Evolutionary conservation across 2,329 filamentous ascomycete species (phyloP), one percentile per base, ranked within the genome.

Genomic region (Penicillium sumatraense): DNA sequence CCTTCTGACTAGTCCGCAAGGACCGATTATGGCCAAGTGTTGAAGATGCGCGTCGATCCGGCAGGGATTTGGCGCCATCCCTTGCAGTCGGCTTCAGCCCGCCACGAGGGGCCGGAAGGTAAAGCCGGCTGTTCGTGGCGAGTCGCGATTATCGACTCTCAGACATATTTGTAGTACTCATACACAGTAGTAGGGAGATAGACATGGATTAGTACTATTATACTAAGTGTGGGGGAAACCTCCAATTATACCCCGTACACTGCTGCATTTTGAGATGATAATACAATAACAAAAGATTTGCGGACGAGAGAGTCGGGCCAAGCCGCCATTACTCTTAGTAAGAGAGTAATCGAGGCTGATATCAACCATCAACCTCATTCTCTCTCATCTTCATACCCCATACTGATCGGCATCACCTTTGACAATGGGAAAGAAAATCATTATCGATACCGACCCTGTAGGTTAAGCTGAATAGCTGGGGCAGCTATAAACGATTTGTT

Each of bases 401-500:
- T 14, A 38, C 8, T 5, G 2, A 24, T 42, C 38, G 11, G 23
- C 42, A 26, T 13, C 11, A 9, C 5, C 36, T 42, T 40, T 46
- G 53, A 60, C 44, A 33, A 90, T 90, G 88, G 81, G 85, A 24
- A 86, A 85, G 67, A 87, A 89, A 68, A 88, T 99, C 64, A 97
- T 99, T 67, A 95, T 99, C 68, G 95, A 99, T 71, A 98, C 93
- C 2, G 95, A 98, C 72, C 93, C 93, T 78, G 93, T 90, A 80
- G 63, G 73, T 56, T n/a, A n/a, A n/a, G n/a, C n/a, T n/a, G n/a
- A n/a, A n/a, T n/a, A n/a, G n/a, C n/a, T n/a, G n/a, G n/a, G n/a
- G n/a, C n/a, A n/a, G n/a, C n/a, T n/a, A n/a, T n/a, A n/a, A n/a
- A n/a, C n/a, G n/a, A n/a, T n/a, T n/a, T n/a, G n/a, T n/a, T n/a